Conservation (phyloP, 192 early-diverging fungal species). For the Powellomyces hirtus region DNA sequence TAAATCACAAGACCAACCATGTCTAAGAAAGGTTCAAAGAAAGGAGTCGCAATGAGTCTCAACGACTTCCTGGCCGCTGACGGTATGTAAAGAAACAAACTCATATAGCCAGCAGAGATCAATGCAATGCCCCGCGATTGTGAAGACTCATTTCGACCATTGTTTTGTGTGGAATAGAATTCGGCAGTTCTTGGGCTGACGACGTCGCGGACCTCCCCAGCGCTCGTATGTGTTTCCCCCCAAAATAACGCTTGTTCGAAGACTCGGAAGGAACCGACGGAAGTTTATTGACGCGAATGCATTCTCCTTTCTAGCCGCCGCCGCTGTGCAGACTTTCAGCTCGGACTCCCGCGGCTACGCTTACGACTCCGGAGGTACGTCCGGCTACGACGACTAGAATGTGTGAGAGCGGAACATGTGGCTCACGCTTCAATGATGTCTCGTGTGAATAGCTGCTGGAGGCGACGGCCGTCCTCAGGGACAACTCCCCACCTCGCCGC, state of each 20-base stretch:
- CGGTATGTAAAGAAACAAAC: background rate
- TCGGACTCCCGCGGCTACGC: conserved; percentile 14
- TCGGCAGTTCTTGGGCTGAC: conserved; percentile 83
- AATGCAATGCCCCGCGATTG: background rate
- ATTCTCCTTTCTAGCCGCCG: background rate
- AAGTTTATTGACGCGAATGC: background rate
- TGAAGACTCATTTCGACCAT: background rate
- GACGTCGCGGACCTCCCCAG: conserved; percentile 85
- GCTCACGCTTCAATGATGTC: background rate
- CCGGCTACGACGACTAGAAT: background rate
- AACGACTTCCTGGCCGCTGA: conserved; percentile 74
- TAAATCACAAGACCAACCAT: conserved; percentile 3
- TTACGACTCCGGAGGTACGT: conserved; percentile 15
- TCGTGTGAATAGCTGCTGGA: background rate
- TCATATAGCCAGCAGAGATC: background rate
- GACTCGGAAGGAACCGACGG: no score
- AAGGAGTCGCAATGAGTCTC: conserved; percentile 86
- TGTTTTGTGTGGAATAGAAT: conserved; percentile 1
- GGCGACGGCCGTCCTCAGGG: conserved; percentile 11
- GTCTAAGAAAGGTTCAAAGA: conserved; percentile 61
- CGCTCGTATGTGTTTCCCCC: conserved; percentile 64
- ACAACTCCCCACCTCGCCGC: conserved; percentile 76
- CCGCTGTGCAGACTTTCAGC: background rate
- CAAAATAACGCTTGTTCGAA: background rate
- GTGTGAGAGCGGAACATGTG: background rate